Base-by-base conservation (phyloP, 768 basidiomycete genomes). In the Mycena floridula region DNA sequence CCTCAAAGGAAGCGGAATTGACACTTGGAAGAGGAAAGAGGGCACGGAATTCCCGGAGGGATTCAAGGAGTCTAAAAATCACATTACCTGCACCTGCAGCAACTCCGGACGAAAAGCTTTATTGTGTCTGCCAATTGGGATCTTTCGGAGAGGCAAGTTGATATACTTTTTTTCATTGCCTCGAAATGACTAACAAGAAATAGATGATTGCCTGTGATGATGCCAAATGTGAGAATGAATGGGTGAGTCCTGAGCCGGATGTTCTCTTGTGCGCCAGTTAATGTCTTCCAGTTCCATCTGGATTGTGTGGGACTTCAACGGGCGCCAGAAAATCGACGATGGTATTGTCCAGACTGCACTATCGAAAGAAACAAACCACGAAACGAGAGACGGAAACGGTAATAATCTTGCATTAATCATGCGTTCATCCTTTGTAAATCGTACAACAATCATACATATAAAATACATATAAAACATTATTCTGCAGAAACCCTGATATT, bases 121-220 rank as follows among this genome's bases (percentile, higher is more conserved):
- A 89, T 61, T 95, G 92, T 61, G 84, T 81, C 58, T 95, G 92
- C 62, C 72, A 85, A 52, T 73, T 82, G 49, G 77, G 81, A 25
- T 89, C 85, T 16, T 91, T 78, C 57, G 92, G 91, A 54, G 81
- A 85, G 62, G 86, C 86, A 54, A 48, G 80, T 64, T 45, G 24
- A 12, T 16, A 7, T 9, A 35, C 18, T 35, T 15, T 35, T 35
- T 35, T 35, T 35, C 30, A 15, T 46, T 48, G n/a, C 12, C 35
- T 27, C 39, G 22, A n/a, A 28, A 39, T 15, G 42, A 11, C 37
- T 7, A 23, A 26, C 40, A 37, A 8, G 35, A 51, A 50, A 40
- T 49, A 87, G 85, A 92, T 95, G 91, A 82, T 95, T 49, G 91
- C 71, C 13, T 95, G 91, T 55, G 91, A 95, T 57, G 75, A 76